Evolutionary conservation across 352 stramenopile species (phyloP), one percentile per base, ranked within the genome.

Genomic region (Phytophthora nicotianae): DNA sequence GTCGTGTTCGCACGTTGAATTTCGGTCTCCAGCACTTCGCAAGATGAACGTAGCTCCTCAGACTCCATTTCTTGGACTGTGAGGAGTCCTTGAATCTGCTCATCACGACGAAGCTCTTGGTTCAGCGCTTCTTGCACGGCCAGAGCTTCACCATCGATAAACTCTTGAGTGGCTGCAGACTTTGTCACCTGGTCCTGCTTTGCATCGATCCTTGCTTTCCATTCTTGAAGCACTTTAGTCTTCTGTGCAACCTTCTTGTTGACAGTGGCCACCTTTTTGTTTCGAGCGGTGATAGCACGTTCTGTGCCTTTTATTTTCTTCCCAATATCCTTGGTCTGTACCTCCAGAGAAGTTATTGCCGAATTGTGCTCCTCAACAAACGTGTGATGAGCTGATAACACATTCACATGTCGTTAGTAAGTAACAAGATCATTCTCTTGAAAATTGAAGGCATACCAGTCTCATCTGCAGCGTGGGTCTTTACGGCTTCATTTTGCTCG

Each of bases 241-340:
- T 65, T 65, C 20, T 66, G 58, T 7, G 45, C 58, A 49, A 65
- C 11, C 27, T 58, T 66, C 51, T 73, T 73, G 47, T 49, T 73
- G n/a, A 59, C 21, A 48, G 63, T 21, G 6, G 32, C 26, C 16
- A 70, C 11, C 26, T 73, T 73, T 19, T 70, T 76, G 10, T 70
- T 62, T 5, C 33, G 24, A n/a, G 63, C 19, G 13, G 43, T 23
- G 29, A 73, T 62, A 37, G 58, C 59, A 51, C 64, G 64, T n/a
- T 76, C 54, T 13, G 41, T 58, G 8, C 14, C 52, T 35, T 73
- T 73, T 11, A 70, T 11, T 50, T 67, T 23, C 17, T 70, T 73
- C 24, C n/a, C 46, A 42, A 45, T 41, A 55, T 55, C 40, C 43
- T 68, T 67, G 33, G 70, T 70, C 21, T 76, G 50, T 23, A 5